Evolutionary conservation across 352 stramenopile species (phyloP).

Genomic region (Globisporangium emineosum): DNA sequence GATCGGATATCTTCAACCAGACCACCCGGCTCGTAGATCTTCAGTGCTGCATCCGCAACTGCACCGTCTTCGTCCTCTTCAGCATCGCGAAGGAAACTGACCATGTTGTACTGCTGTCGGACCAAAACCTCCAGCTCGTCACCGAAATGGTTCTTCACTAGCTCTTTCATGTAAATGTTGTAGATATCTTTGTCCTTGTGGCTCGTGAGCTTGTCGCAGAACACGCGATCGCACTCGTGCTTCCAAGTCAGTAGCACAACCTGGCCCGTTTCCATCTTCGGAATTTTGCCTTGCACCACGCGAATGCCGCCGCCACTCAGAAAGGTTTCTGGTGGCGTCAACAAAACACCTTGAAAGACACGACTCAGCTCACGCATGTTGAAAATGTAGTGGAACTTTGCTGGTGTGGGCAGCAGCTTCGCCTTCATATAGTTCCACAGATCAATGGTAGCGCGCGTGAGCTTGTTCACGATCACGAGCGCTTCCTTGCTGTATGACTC

Average conservation of each 20-base stretch:
- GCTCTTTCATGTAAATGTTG: constrained; percentile 88
- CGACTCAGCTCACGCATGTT: constrained; percentile 98
- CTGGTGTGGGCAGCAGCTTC: constrained; percentile 96
- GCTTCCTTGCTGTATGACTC: constrained; percentile 85
- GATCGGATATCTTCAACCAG: constrained; percentile 89
- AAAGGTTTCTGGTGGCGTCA: constrained; percentile 95
- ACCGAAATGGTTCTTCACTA: constrained; percentile 90
- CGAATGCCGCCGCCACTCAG: constrained; percentile 84
- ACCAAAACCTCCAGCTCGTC: constrained; percentile 75
- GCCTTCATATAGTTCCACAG: constrained; percentile 97
- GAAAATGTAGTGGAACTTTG: constrained; percentile 99
- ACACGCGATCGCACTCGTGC: constrained; percentile 97
- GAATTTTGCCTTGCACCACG: constrained; percentile 80
- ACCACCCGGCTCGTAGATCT: constrained; percentile 97
- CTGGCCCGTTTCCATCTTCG: constrained; percentile 89
- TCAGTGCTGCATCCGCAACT: constrained; percentile 92
- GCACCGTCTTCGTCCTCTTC: constrained; percentile 96
- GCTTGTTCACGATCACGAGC: constrained; percentile 87
- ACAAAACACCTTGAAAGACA: constrained; percentile 97
- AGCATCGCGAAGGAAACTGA: constrained; percentile 97
- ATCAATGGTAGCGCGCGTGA: constrained; percentile 95
- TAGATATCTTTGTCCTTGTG: constrained; percentile 97
- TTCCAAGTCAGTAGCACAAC: constrained; percentile 96
- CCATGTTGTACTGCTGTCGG: constrained; percentile 90
- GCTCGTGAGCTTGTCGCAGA: constrained; percentile 97